Evolutionary conservation across 352 stramenopile genomes (phyloP).

Genomic region (Pythium vanterpoolii): DNA sequence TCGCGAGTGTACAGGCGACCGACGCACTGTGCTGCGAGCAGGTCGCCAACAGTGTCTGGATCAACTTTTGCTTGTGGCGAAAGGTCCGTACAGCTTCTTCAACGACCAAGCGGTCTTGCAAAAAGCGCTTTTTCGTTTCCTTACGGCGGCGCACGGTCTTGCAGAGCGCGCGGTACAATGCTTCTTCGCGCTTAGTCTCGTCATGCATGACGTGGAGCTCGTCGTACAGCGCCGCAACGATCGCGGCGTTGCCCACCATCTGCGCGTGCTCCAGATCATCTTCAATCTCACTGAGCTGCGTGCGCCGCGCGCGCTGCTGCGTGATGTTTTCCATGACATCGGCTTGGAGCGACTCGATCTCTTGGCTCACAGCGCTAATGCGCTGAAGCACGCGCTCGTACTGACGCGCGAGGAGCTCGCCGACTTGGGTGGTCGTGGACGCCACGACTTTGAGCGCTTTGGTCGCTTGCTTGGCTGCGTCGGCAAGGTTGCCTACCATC

Average conservation of each 20-base stretch:
- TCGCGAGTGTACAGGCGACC: conserved; percentile 29
- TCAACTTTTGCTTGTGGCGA: conserved; percentile 55
- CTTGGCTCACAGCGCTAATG: conserved; percentile 37
- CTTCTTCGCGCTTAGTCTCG: conserved; percentile 41
- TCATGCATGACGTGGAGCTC: conserved; percentile 48
- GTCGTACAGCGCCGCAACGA: conserved; percentile 44
- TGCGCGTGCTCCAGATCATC: conserved; percentile 54
- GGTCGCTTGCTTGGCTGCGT: conserved; percentile 57
- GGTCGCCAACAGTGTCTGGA: conserved; percentile 48
- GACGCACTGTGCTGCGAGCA: conserved; percentile 32
- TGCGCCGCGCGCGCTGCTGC: conserved; percentile 39
- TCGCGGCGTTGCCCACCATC: conserved; percentile 43
- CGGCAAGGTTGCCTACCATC: conserved; percentile 10
- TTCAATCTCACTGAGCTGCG: conserved; percentile 45
- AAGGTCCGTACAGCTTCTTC: conserved; percentile 49
- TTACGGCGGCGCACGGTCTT: conserved; percentile 39
- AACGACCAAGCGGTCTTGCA: conserved; percentile 30
- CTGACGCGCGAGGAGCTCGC: conserved; percentile 51
- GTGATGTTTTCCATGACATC: conserved; percentile 53
- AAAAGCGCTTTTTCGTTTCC: conserved; percentile 32
- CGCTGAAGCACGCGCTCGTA: conserved; percentile 43
- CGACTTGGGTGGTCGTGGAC: conserved; percentile 58
- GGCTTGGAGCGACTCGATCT: conserved; percentile 49
- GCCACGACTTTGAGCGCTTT: conserved; percentile 66
- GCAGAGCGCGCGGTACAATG: conserved; percentile 44